Evolutionary conservation across 257 asterid genomes (phyloP), one percentile per base, ranked within the genome.

Genomic region (Fraxinus americana): DNA sequence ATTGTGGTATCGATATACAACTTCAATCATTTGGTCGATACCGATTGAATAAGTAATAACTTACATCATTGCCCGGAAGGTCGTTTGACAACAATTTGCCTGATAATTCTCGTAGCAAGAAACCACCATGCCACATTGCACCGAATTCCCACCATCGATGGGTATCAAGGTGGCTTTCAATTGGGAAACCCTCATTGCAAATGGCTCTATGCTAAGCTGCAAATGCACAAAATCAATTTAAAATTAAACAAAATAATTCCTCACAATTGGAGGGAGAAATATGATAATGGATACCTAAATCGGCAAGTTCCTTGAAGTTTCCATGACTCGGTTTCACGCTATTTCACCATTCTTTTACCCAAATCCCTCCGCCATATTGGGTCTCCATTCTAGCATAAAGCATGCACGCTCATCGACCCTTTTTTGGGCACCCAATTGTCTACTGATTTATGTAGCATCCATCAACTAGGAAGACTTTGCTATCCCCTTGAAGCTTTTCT

Each of bases 191-290:
- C 86, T 94, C 90, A 96, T 86, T 13, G 98, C 97, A 79, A 92
- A 29, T 89, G 70, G 97, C 98, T 83, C 82, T 92, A 76, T 94
- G 98, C 87, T 92, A 92, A 82, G 88, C 98, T 92, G 94, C 91
- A 91, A 73, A 77, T 36, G 71, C 65, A 83, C 48, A 75, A 50
- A 23, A 43, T 52, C 75, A 39, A 27, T 59, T 21, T 21, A 75
- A 34, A 10, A 45, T 59, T 36, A 81, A 67, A 14, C 38, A 41
- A 2, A 19, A 38, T 36, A 17, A 17, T 32, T 39, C 77, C 67
- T 36, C 7, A 0, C 23, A 59, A 77, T 30, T 68, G 67, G 30
- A 71, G 38, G 63, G 29, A 19, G 41, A 63, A 16, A 27, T 4
- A 21, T 4, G 48, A 68, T 39, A 68, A 12, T 6, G 77, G 57